These are phyloP conservation scores for Wickerhamomyces sp. DNA, from an alignment of 1,139 yeast genomes.

Conservation along the genomic window DNA sequence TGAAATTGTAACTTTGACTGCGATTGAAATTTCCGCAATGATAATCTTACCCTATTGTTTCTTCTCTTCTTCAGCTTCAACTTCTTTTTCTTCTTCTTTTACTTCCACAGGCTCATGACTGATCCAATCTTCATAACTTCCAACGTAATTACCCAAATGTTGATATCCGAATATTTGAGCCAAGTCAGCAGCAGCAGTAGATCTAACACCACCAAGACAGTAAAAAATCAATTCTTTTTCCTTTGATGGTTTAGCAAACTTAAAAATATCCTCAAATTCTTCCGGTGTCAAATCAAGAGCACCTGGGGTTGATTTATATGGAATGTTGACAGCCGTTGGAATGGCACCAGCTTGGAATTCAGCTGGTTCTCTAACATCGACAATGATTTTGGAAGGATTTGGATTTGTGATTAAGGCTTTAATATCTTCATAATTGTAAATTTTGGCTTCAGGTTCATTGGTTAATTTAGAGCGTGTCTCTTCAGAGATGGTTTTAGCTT, in stretches of 20 bases:
- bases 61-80: conserved; percentile 1
- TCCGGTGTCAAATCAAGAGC: conserved; percentile 76
- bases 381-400: conserved; percentile 43
- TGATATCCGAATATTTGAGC: conserved; percentile 88
- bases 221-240: conserved; percentile 79
- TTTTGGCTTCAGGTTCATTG: conserved; percentile 36
- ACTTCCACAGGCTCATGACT: conserved; percentile 12
- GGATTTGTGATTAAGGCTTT: conserved; percentile 42
- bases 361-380: conserved; percentile 90
- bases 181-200: conserved; percentile 84
- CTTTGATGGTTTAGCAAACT: conserved; percentile 72
- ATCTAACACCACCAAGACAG: conserved; percentile 90
- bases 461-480: conserved; percentile 10
- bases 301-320: conserved; percentile 90
- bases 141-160: conserved; percentile 71
- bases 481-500: conserved; percentile 8
- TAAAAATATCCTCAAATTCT: conserved; percentile 76
- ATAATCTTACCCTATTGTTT: too few relatives aligned
- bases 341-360: conserved; percentile 71
- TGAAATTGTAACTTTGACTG: too few relatives aligned
- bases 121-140: conserved; percentile 86
- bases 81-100: conserved; percentile 1
- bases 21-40: too few relatives aligned
- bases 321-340: conserved; percentile 83
- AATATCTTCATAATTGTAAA: conserved; percentile 52